A percentile compares a stretch with the other conserved stretches of the same genome.
Conservation (phyloP, 352 stramenopile genomes). For the Globisporangium canariense region DNA sequence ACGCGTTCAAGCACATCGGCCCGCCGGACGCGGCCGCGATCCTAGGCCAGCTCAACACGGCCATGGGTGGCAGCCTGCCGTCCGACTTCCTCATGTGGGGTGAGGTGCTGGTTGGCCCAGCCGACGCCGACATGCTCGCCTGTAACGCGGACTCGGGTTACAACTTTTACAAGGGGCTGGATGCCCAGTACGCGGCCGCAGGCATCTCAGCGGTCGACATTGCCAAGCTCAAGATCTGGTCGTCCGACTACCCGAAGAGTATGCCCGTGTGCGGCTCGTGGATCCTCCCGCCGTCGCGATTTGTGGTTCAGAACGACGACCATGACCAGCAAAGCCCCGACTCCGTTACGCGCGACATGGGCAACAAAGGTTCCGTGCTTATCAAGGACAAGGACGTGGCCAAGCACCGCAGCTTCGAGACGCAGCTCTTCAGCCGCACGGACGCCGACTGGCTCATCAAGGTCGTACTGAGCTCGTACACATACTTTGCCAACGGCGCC, state of each 20-base stretch:
- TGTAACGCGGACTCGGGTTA: slow-evolving; percentile 55
- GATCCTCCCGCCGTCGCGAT: slow-evolving; percentile 53
- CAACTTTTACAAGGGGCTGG: slow-evolving; percentile 63
- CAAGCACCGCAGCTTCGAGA: slow-evolving; percentile 55
- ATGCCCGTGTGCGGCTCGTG: slow-evolving; percentile 58
- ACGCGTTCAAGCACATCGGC: slow-evolving; percentile 64
- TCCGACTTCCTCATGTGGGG: slow-evolving; percentile 64
- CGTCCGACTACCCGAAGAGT: slow-evolving; percentile 60
- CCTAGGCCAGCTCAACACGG: slow-evolving; percentile 21
- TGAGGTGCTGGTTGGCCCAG: slow-evolving; percentile 35
- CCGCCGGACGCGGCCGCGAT: slow-evolving; percentile 51
- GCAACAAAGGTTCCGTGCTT: slow-evolving; percentile 45
- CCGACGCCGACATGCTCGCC: slow-evolving; percentile 36
- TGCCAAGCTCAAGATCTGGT: slow-evolving; percentile 77
- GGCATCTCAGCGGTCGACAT: slow-evolving; percentile 55
- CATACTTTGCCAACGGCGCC: slow-evolving; percentile 40
- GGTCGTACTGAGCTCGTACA: slow-evolving; percentile 71
- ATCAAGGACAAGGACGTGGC: slow-evolving; percentile 50
- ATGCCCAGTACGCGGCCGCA: slow-evolving; percentile 34
- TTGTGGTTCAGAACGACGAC: slow-evolving; percentile 77
- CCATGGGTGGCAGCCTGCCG: slow-evolving; percentile 56
- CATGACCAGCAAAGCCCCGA: slow-evolving; percentile 63
- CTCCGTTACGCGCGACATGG: slow-evolving; percentile 54
- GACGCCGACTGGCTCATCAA: slow-evolving; percentile 68
- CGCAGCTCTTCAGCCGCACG: slow-evolving; percentile 45